Evolutionary conservation across 352 stramenopile genomes (phyloP).

Genomic region (Phytophthora citricola): DNA sequence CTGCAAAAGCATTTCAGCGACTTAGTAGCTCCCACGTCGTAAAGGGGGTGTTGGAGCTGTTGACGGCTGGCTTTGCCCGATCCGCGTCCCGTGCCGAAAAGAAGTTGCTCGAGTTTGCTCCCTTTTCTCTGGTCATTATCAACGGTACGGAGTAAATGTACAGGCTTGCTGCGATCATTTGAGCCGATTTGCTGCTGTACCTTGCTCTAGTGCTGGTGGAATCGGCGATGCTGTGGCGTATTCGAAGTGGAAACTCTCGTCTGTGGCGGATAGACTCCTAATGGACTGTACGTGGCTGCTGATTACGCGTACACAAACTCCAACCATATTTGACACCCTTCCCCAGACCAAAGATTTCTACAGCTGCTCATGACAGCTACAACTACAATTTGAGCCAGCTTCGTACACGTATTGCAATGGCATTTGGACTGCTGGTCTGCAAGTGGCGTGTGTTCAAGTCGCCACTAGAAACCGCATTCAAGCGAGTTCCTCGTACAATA

Average conservation of each 20-base stretch:
- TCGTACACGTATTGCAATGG: constrained; percentile 12
- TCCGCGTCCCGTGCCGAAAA: constrained; percentile 1
- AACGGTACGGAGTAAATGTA: neutral
- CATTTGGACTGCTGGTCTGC: constrained; percentile 21
- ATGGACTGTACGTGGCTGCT: neutral
- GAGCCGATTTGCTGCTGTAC: neutral
- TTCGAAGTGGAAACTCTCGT: neutral
- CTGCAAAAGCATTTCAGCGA: neutral
- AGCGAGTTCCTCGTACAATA: constrained; percentile 1
- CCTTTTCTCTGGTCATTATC: constrained; percentile 7
- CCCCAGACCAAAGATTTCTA: neutral
- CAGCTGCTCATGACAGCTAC: neutral
- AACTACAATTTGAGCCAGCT: constrained; percentile 13
- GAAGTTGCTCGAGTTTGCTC: constrained; percentile 4
- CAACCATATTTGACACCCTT: constrained; percentile 10
- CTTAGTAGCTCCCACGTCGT: neutral
- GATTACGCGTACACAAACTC: constrained; percentile 8
- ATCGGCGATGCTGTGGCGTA: neutral
- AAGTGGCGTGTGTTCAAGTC: constrained; percentile 22
- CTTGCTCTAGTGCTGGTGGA: neutral
- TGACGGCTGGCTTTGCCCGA: constrained; percentile 8
- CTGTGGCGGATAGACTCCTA: neutral
- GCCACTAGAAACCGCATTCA: constrained; percentile 1
- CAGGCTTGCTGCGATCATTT: neutral
- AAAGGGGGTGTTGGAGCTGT: constrained; percentile 2